Evolutionary conservation across 495 filamentous ascomycete species (phyloP).

Genomic region (Saxispiralis lemnorum): DNA sequence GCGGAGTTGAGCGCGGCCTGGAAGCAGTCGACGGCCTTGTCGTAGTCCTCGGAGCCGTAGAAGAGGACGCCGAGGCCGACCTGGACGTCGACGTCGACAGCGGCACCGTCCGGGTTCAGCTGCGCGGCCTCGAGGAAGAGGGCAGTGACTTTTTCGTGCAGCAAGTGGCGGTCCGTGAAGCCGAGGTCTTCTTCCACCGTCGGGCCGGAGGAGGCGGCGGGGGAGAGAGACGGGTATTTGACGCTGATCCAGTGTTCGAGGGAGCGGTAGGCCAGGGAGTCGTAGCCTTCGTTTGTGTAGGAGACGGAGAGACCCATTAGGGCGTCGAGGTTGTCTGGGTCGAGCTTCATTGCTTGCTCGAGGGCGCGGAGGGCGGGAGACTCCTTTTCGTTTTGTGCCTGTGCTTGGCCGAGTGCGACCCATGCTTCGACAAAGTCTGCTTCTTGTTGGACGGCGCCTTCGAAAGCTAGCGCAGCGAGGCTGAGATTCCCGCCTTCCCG

Average conservation of each 20-base stretch:
- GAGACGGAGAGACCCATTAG: constrained; percentile 90
- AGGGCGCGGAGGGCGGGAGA: constrained; percentile 92
- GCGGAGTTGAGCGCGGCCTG: constrained; percentile 66
- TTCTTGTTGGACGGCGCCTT: constrained; percentile 83
- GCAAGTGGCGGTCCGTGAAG: constrained; percentile 76
- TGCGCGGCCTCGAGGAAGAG: constrained; percentile 86
- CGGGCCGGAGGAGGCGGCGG: constrained; percentile 12
- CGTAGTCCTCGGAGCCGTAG: constrained; percentile 94
- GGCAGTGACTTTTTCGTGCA: constrained; percentile 77
- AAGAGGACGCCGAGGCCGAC: constrained; percentile 93
- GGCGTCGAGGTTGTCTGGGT: constrained; percentile 69
- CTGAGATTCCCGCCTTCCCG: constrained; percentile 83
- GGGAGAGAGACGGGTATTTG: constrained; percentile 69
- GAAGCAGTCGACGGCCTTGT: constrained; percentile 98
- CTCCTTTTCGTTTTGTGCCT: constrained; percentile 98
- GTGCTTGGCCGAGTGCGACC: constrained; percentile 74
- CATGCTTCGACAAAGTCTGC: constrained; percentile 78
- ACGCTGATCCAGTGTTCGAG: constrained; percentile 88
- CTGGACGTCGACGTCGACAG: constrained; percentile 96
- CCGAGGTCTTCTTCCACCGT: constrained; percentile 42
- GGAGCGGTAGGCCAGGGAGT: constrained; percentile 87
- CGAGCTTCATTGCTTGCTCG: constrained; percentile 75
- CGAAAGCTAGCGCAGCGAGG: constrained; percentile 87
- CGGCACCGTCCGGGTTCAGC: constrained; percentile 65
- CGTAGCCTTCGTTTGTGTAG: constrained; percentile 99